A percentile compares a stretch with the other conserved stretches of the same genome.
Evolutionary conservation across 345 rosid species (phyloP).

Genomic region (Ceriops zippeliana): DNA sequence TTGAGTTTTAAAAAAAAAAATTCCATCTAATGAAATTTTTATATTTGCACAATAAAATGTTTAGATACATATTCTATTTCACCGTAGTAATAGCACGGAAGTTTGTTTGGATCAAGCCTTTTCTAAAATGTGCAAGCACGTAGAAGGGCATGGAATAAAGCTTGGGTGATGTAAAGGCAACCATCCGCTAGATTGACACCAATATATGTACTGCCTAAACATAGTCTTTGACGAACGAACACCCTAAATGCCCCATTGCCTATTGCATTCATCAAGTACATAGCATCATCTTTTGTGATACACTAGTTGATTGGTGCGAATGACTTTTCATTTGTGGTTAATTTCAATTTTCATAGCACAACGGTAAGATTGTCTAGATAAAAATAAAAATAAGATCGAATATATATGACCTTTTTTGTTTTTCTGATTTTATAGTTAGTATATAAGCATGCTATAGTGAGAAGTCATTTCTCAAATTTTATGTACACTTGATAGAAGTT

Average conservation of each 20-base stretch:
- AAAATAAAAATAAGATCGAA: too few species aligned
- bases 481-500: background rate
- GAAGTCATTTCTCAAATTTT: background rate
- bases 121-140: slow-evolving; percentile 21
- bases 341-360: too few species aligned
- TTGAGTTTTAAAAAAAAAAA: too few species aligned
- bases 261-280: too few species aligned
- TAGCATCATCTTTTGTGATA: too few species aligned
- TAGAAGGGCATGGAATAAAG: slow-evolving; percentile 45
- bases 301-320: too few species aligned
- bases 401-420: too few species aligned
- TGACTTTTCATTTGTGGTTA: too few species aligned
- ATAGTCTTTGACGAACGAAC: too few species aligned
- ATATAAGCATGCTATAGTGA: background rate
- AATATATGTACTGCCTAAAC: background rate
- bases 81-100: background rate
- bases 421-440: background rate
- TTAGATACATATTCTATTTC: background rate
- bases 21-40: too few species aligned
- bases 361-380: too few species aligned
- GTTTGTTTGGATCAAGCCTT: slow-evolving; percentile 7
- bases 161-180: slow-evolving; percentile 31
- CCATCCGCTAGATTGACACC: slow-evolving; percentile 22
- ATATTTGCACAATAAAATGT: background rate
- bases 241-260: too few species aligned